These are phyloP conservation scores for Ascochyta clinopodiicola DNA, from an alignment of 2,329 filamentous ascomycete genomes.

Conservation along the genomic window DNA sequence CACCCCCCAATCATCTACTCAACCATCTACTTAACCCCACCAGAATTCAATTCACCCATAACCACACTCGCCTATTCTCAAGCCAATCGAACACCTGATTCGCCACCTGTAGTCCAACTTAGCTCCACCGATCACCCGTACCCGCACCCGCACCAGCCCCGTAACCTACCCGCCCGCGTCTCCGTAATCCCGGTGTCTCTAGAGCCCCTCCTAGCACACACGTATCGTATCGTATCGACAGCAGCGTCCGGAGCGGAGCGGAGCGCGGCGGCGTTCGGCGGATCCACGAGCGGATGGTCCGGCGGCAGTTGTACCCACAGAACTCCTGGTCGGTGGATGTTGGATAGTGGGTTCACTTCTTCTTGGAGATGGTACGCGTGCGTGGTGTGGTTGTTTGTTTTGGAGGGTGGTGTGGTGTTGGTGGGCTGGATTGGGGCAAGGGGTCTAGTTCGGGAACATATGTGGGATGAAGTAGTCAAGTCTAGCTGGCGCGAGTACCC, in stretches of 20 bases:
- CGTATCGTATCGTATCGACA: not conserved
- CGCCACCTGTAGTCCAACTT: not conserved
- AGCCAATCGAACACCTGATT: not conserved
- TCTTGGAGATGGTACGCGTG: too few relatives aligned
- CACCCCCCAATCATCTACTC: too few relatives aligned
- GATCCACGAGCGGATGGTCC: slow-evolving; percentile 4
- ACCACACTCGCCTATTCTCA: too few relatives aligned
- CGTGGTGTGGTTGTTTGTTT: too few relatives aligned
- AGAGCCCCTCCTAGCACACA: not conserved
- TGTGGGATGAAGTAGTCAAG: too few relatives aligned
- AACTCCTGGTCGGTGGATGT: too few relatives aligned
- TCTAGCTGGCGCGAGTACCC: too few relatives aligned
- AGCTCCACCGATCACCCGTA: not conserved
- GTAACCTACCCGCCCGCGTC: not conserved
- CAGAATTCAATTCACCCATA: too few relatives aligned
- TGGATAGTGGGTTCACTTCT: too few relatives aligned
- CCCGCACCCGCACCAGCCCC: not conserved
- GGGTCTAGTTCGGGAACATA: too few relatives aligned
- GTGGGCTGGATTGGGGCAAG: too few relatives aligned
- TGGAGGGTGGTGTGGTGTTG: too few relatives aligned
- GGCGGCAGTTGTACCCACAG: not conserved
- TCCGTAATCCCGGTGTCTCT: not conserved
- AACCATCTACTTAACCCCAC: not conserved
- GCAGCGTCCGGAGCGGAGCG: not conserved
- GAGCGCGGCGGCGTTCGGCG: not conserved